Evolutionary conservation across 495 filamentous ascomycete genomes (phyloP), one percentile per base, ranked within the genome.

Genomic region (Patellaria atrata): DNA sequence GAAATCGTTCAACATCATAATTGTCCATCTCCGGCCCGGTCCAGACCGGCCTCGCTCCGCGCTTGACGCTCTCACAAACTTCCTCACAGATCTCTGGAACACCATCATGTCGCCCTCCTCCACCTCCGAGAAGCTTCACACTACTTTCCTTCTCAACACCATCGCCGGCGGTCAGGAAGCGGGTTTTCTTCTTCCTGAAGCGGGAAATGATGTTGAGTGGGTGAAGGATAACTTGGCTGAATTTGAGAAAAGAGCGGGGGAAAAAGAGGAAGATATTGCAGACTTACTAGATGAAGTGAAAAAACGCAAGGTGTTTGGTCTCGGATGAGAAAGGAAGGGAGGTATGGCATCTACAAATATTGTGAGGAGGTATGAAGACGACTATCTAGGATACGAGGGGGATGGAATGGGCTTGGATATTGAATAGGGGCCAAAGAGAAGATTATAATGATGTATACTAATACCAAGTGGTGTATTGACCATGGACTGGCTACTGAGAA

Each of bases 141-240:
- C 11, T 2, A 28, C 50, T 6, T 47, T 53, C 18, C 14, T 57
- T 2, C 14, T 57, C 43, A 43, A 46, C 14, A 38, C 32, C 28
- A 41, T 55, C 16, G 16, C 35, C 6, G 47, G 22, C 7, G 50
- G 43, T 12, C 33, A 27, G 22, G 52, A 57, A 32, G 17, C 33
- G 4, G 51, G 47, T 20, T 46, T 50, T 39, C 16, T 35, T 8
- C 11, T 52, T 5, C 51, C 51, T 11, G 5, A 27, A n/a, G 53
- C 41, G 13, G 53, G 48, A 1, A 30, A 45, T 12, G 53, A 56
- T 36, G 44, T 26, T 30, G 22, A 52, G 22, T 56, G 53, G 51
- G 12, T 43, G 25, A 16, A 39, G 27, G 34, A 53, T 20, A 46
- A 52, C 35, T 33, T 33, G 40, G 30, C 32, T 40, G 41, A 13